phyloP scores from a whole-genome alignment of 176 grass and related monocot species.

The Ananas comosus region DNA sequence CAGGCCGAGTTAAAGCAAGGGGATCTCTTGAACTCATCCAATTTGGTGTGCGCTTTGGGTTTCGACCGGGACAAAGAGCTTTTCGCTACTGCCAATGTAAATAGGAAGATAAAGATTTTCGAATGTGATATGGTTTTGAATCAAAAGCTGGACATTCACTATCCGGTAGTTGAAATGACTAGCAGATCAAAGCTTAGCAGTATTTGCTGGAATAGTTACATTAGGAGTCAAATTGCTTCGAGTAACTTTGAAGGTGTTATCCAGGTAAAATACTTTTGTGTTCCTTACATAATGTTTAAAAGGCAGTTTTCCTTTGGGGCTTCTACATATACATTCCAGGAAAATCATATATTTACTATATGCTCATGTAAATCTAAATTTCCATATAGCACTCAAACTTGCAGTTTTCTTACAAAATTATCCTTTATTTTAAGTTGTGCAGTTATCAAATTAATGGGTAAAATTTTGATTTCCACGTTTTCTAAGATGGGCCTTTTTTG shows the following conservation, averaged over 20 bases:
- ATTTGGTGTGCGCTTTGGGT: slow-evolving; percentile 90
- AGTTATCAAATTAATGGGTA: too few relatives aligned
- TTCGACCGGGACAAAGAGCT: slow-evolving; percentile 92
- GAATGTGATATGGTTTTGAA: slow-evolving; percentile 85
- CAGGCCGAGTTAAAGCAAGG: slow-evolving; percentile 81
- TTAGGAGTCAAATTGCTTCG: slow-evolving; percentile 88
- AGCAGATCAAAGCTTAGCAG: slow-evolving; percentile 92
- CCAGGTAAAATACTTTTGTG: slow-evolving; percentile 44
- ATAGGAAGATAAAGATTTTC: slow-evolving; percentile 99
- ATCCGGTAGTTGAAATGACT: slow-evolving; percentile 91
- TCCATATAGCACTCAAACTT: too few relatives aligned
- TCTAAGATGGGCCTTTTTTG: too few relatives aligned
- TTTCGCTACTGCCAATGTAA: slow-evolving; percentile 95
- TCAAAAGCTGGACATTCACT: slow-evolving; percentile 85
- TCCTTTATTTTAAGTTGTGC: too few relatives aligned
- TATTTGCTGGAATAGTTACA: slow-evolving; percentile 97
- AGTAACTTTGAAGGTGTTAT: slow-evolving; percentile 98
- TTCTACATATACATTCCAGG: too few relatives aligned
- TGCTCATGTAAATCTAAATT: too few relatives aligned
- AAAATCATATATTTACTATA: too few relatives aligned
- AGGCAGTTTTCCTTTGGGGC: too few relatives aligned
- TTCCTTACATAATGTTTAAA: too few relatives aligned
- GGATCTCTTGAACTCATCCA: slow-evolving; percentile 81
- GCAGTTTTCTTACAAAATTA: too few relatives aligned
- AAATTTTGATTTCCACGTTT: too few relatives aligned